Conservation (phyloP, 306 rosid species). For the Dalbergia oliveri region DNA sequence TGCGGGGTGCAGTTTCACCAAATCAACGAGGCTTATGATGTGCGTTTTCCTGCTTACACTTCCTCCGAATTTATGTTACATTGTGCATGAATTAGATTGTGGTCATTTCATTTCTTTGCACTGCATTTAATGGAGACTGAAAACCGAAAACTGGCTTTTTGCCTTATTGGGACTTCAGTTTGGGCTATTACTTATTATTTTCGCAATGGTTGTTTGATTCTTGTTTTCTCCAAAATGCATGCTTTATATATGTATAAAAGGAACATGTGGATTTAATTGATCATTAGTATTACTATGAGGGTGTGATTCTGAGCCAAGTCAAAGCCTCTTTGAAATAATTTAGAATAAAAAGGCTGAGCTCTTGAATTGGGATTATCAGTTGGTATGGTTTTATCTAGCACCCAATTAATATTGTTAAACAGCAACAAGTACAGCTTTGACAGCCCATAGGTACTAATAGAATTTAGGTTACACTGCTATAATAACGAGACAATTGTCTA, state of each 20-base stretch:
- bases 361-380: not conserved
- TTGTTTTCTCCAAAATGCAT: not conserved
- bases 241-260: not conserved
- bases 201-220: not conserved
- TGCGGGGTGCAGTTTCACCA: conserved; percentile 77
- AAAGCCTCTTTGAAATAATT: not conserved
- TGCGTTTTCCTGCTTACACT: conserved; percentile 38
- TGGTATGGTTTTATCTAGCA: not conserved
- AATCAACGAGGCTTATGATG: conserved; percentile 87
- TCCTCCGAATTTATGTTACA: not conserved
- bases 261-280: not conserved
- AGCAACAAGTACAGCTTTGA: not conserved
- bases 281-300: not conserved
- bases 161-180: not conserved
- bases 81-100: not conserved
- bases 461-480: not conserved
- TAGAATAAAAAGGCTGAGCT: not conserved
- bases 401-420: not conserved
- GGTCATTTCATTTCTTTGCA: not conserved
- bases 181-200: not conserved
- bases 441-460: not conserved
- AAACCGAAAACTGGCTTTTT: no score
- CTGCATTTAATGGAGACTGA: not conserved
- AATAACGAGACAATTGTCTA: not conserved
- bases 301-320: not conserved